Conservation (phyloP, 164 flowering plant genomes). For the Chimonanthus salicifolius region DNA sequence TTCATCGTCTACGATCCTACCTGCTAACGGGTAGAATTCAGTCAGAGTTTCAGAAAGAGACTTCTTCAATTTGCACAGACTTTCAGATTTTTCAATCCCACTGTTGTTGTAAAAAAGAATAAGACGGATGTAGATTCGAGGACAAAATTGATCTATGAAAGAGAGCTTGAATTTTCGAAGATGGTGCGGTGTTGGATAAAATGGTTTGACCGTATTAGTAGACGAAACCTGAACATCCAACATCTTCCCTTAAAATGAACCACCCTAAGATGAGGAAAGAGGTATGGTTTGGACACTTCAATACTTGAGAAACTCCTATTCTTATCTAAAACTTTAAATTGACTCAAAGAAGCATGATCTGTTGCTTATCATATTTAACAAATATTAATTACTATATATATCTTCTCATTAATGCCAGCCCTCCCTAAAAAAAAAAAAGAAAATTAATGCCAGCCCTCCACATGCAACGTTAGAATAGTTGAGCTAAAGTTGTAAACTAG, state of each 20-base stretch:
- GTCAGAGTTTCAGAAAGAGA: slow-evolving; percentile 7
- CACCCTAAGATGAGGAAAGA: too few relatives aligned
- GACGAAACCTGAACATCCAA: slow-evolving; percentile 8
- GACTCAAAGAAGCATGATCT: too few relatives aligned
- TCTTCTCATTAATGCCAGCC: too few relatives aligned
- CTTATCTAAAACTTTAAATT: too few relatives aligned
- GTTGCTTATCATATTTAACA: too few relatives aligned
- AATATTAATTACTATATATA: too few relatives aligned
- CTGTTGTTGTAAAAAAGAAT: slow-evolving; percentile 5
- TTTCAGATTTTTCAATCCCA: neutral
- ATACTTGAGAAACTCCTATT: too few relatives aligned
- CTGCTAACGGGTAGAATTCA: slow-evolving; percentile 12
- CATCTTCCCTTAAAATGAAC: neutral
- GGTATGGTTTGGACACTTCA: too few relatives aligned
- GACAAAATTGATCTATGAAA: slow-evolving; percentile 12
- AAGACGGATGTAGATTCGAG: slow-evolving; percentile 4
- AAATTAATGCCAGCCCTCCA: too few relatives aligned
- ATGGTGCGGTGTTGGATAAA: slow-evolving; percentile 18
- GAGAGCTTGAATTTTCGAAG: slow-evolving; percentile 7
- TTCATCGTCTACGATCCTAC: neutral
- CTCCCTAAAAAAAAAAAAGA: too few relatives aligned
- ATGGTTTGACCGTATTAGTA: slow-evolving; percentile 15
- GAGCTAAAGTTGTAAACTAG: too few relatives aligned
- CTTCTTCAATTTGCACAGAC: neutral
- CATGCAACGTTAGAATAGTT: too few relatives aligned